Base-by-base conservation (phyloP, 371 early-diverging fungal species). In the Mortierella sp. region DNA sequence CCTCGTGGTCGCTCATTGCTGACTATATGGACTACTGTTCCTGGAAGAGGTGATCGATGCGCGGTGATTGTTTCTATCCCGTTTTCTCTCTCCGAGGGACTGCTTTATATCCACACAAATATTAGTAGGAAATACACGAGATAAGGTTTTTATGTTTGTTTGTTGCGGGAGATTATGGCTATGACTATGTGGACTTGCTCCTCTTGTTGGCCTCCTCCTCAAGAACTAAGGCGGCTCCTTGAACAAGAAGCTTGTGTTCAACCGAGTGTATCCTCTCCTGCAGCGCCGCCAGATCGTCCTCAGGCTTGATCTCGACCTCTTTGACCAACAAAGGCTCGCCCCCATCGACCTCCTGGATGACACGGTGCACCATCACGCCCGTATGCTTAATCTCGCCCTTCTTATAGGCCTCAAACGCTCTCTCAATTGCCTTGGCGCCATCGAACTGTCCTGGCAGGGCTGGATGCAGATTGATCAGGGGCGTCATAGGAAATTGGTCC, bases 361-460 rank as follows among this genome's bases (percentile, higher is more conserved):
- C 97, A 42, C 93, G 88, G 80, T 98, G 98, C 12, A 98, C 95
- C 99, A 98, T 98, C 55, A 95, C 92, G 28, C 99, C 99, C 0
- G 98, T 97, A 23, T 90, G 79, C 37, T 78, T 72, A 30, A 95
- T 92, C 53, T 88, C 78, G 9, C 95, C 95, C 56, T 86, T 80
- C 72, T 90, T 67, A 58, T 83, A 94, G 26, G 95, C 97, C 21
- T 89, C 89, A 69, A 82, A 96, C 17, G 99, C 99, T 5, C 97
- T 83, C 56, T 95, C 95, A 55, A 98, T 97, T 9, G 99, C 97
- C 61, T 94, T 88, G 0, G 96, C 95, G 37, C 99, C 99, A 63
- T 96, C 96, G 72, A 97, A 94, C 70, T 93, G 89, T 43, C 96
- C 96, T 9, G 98, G 98, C 30, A 98, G 81, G 6, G 99, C 97